Conservation (phyloP, 371 early-diverging fungal species). For the Saksenaea vasiformis region DNA sequence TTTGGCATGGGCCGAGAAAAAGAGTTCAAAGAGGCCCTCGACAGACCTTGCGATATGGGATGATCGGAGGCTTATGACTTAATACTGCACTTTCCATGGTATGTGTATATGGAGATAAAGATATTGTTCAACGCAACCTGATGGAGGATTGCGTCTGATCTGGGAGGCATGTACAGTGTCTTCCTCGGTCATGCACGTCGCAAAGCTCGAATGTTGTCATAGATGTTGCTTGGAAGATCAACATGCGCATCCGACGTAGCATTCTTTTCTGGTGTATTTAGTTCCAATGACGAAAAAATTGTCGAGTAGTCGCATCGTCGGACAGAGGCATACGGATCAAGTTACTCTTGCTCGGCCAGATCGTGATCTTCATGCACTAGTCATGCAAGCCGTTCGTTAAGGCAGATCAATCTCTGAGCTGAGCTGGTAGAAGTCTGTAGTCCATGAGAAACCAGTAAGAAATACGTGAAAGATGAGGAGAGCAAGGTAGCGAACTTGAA, state of each 20-base stretch:
- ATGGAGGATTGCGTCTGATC: conserved; percentile 11
- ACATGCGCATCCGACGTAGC: neutral
- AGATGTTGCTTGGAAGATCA: conserved; percentile 4
- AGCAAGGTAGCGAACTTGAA: too few species aligned
- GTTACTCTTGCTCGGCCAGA: neutral
- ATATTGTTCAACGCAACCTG: conserved; percentile 16
- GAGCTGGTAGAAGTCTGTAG: too few species aligned
- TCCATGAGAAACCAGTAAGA: too few species aligned
- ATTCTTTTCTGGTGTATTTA: neutral
- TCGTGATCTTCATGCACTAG: neutral
- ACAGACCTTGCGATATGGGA: conserved; percentile 9
- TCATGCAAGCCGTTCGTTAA: too few species aligned
- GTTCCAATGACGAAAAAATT: neutral
- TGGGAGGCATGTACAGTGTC: conserved; percentile 15
- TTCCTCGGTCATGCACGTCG: conserved; percentile 13
- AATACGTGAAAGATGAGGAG: too few species aligned
- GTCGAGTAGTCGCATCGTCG: neutral
- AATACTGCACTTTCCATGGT: conserved; percentile 20
- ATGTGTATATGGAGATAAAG: conserved; percentile 14
- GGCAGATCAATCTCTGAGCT: too few species aligned
- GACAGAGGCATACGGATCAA: neutral
- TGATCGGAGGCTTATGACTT: conserved; percentile 16
- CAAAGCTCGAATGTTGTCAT: conserved; percentile 13
- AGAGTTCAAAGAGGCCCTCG: conserved; percentile 11
- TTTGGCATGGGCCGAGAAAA: conserved; percentile 21